Base-by-base conservation (phyloP, 2,329 filamentous ascomycete species). In the Macrophomina phaseolina region DNA sequence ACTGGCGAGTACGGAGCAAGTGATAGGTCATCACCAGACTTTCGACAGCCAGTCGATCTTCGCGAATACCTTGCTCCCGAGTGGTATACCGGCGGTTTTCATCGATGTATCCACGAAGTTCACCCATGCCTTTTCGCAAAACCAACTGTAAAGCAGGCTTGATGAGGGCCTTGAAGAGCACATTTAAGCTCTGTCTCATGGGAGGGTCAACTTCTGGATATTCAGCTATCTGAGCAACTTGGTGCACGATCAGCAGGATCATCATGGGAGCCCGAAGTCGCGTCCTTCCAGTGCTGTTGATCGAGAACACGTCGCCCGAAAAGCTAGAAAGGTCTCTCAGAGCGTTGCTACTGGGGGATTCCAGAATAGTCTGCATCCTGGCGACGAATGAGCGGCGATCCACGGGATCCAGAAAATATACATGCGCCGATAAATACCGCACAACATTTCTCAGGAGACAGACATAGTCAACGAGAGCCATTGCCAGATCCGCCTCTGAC, bases 341-440 rank as follows among this genome's bases (percentile, higher is more conserved):
- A 12, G 71, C 30, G 40, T 61, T 69, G 18, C 75, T 72, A 16
- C 73, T 68, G 5, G 81, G 49, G 4, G 76, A 73, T 51, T 81
- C 76, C 40, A 80, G 74, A 14, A 85, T 68, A n/a, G 76, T 75
- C 16, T 75, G 75, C 53, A 84, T 73, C 65, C 79, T 80, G 18
- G 74, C 70, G 4, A 83, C 75, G 69, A 84, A 87, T 4, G 76
- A 73, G 32, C 71, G 74, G 18, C 86, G 81, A 71, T 88, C 86
- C 18, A 87, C 76, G 0, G 83, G 77, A 71, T 89, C 86, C 36
- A 81, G 76, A 69, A 88, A 88, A 49, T 79, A 79, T 2, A 89
- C 71, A 49, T 77, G 77, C 4, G 80, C 77, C 8, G 82, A 82
- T 49, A 84, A 71, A 69, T 87, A 89, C 30, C 75, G 75, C 36